These are phyloP conservation scores for Pseudogymnoascus pannorum DNA, from an alignment of 2,329 filamentous ascomycete genomes.

Conservation along the genomic window DNA sequence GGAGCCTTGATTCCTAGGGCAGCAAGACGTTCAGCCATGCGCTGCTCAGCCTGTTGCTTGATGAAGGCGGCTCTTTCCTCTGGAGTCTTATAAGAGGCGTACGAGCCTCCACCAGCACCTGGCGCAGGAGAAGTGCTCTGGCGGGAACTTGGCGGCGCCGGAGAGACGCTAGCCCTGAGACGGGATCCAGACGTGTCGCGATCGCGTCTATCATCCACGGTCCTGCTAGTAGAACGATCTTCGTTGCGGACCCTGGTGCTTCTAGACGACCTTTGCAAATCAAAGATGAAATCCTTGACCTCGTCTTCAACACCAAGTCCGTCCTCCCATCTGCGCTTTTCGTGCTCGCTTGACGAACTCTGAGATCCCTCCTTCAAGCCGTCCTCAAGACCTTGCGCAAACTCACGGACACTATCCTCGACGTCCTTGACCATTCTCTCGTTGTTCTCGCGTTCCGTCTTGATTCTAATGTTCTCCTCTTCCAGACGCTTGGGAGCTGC, in stretches of 20 bases:
- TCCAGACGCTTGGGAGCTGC: conserved; percentile 81
- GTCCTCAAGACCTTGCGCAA: conserved; percentile 76
- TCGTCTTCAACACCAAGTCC: conserved; percentile 93
- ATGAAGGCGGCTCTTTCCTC: conserved; percentile 95
- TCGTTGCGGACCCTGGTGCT: conserved; percentile 60
- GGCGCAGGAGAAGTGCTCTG: conserved; percentile 34
- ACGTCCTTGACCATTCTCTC: conserved; percentile 96
- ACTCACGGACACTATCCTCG: conserved; percentile 89
- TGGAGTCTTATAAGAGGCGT: conserved; percentile 78
- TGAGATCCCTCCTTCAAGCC: conserved; percentile 74
- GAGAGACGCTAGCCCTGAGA: conserved; percentile 31
- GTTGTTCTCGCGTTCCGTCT: conserved; percentile 84
- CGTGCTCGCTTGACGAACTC: conserved; percentile 75
- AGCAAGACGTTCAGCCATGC: conserved; percentile 92
- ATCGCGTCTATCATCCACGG: conserved; percentile 21
- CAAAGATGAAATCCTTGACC: conserved; percentile 95
- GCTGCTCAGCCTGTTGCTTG: conserved; percentile 91
- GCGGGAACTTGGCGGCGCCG: conserved; percentile 35
- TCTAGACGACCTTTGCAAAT: conserved; percentile 80
- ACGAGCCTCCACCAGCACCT: conserved; percentile 53
- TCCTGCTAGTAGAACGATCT: conserved; percentile 43
- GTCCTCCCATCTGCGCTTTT: conserved; percentile 91
- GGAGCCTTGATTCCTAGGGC: conserved; percentile 86
- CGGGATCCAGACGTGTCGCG: conserved; percentile 21
- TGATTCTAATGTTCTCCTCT: conserved; percentile 74